Base-by-base conservation (phyloP, 495 filamentous ascomycete genomes). In the Bathelium albidoporum region DNA sequence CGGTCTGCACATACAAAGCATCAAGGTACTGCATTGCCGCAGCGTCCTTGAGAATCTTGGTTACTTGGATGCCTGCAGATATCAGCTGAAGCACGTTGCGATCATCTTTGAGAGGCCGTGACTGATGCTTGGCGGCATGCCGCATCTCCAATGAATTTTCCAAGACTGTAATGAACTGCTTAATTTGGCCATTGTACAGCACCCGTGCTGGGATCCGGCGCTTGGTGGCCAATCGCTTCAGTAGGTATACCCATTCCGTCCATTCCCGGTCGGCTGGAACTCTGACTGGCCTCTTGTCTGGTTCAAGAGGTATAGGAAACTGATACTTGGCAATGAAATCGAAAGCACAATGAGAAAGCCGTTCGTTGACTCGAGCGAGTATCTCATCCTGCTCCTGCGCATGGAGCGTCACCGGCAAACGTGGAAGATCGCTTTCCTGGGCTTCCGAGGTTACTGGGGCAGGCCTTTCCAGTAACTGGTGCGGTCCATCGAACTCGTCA, bases 211-310 rank as follows among this genome's bases (percentile, higher is more conserved):
- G 90, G 66, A 95, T 93, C 52, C 89, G 83, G 31, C 90, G 81
- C 75, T 92, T 91, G 36, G 89, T 93, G 36, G 90, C 89, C 64
- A 95, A 79, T 41, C 89, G 82, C 76, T 92, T 93, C 64, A 95
- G 79, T 62, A 95, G 82, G 75, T 91, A 90, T 34, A 91, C 89
- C 90, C 90, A 95, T 72, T 95, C 90, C 67, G 89, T 91, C 89
- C 90, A 95, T 74, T 92, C 90, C 64, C 89, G 81, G 74, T 95
- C 90, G 68, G 85, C 84, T 32, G 90, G 87, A 44, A 85, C 79
- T 71, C 87, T 85, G 65, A 95, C 89, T 32, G 84, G 85, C 69
- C 89, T 83, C 80, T 90, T 90, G 74, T 91, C 87, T 70, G 80
- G 73, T 68, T 90, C 87, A 69, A 93, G 68, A 18, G 90, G 90